phyloP scores from a whole-genome alignment of 2,329 filamentous ascomycete genomes.

The Aspergillus aculeatus region DNA sequence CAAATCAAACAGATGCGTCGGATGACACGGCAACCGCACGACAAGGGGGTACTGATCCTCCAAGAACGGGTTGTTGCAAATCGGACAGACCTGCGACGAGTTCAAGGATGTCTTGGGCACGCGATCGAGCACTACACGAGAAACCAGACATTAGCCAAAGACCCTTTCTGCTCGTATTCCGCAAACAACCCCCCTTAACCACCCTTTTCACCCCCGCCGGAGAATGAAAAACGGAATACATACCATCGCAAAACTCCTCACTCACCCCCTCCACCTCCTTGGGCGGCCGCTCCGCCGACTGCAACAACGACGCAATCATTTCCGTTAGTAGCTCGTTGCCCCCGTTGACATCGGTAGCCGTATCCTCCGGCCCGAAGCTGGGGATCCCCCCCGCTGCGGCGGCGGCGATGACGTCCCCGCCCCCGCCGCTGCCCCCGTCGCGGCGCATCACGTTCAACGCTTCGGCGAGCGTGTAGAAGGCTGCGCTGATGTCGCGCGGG shows the following conservation, averaged over 20 bases:
- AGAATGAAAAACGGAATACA: slow-evolving; percentile 12
- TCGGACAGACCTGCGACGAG: slow-evolving; percentile 55
- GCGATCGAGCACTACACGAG: slow-evolving; percentile 52
- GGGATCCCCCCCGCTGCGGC: slow-evolving; percentile 35
- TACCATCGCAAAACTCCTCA: slow-evolving; percentile 59
- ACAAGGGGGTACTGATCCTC: slow-evolving; percentile 65
- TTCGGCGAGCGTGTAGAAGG: slow-evolving; percentile 60
- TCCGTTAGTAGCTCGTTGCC: slow-evolving; percentile 49
- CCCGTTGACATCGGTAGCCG: slow-evolving; percentile 18
- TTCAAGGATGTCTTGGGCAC: slow-evolving; percentile 58
- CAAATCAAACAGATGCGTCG: slow-evolving; percentile 62
- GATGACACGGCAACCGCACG: slow-evolving; percentile 61
- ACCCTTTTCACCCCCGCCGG: not conserved
- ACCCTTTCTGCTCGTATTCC: no score
- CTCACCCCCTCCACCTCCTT: slow-evolving; percentile 60
- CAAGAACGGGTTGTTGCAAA: slow-evolving; percentile 60
- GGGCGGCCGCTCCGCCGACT: slow-evolving; percentile 59
- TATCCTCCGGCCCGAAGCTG: slow-evolving; percentile 1
- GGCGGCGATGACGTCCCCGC: slow-evolving; percentile 5
- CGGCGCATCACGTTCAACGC: slow-evolving; percentile 59
- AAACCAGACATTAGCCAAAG: not conserved
- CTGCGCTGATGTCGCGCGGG: slow-evolving; percentile 60
- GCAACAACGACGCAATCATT: slow-evolving; percentile 57
- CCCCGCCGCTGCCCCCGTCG: slow-evolving; percentile 33
- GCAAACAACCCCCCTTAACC: no score